Base-by-base conservation (phyloP, 2,329 filamentous ascomycete species). In the Thyridium curvatum region DNA sequence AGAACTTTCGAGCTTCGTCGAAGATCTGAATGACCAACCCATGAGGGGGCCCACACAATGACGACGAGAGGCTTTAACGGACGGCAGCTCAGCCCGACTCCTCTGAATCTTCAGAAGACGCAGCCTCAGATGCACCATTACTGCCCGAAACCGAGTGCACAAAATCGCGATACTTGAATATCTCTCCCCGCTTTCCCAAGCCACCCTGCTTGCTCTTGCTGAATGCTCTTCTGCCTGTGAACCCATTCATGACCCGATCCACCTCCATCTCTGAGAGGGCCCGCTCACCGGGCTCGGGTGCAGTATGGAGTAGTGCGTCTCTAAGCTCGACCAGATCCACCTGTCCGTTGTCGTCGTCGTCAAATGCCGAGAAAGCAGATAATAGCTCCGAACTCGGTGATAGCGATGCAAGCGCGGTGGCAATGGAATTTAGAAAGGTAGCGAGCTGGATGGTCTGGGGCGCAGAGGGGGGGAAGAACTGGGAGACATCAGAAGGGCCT, bases 121-220 rank as follows among this genome's bases (percentile, higher is more conserved):
- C 38, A 29, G 45, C 46, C 34, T 65, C 65, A 4, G 60, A 54
- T 13, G 50, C 55, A 18, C 59, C 62, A 38, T 57, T 74, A 9
- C 73, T 69, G 3, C 81, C 80, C 50, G 76, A 71, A 36, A 86
- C 66, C 18, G 76, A 82, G 46, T 72, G 76, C 46, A 97, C 87
- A 64, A 97, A 97, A 42, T 98, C 93, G 45, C 87, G 80, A 58
- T 97, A 98, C 53, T 82, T 79, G 62, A 98, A 97, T 1, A 97
- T 89, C 43, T 97, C 91, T 1, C 86, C 87, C 45, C 84, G 74
- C 54, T 82, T 84, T 41, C 72, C 62, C 54, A 82, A 46, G 44
- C 77, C 62, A 46, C 68, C 57, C 52, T 62, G 59, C 59, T 67
- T 68, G 49, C 61, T 67, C 49, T 66, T 68, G 52, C 61, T 69